phyloP scores from a whole-genome alignment of 192 early-diverging fungal genomes.

The Backusella liffmaniae region DNA sequence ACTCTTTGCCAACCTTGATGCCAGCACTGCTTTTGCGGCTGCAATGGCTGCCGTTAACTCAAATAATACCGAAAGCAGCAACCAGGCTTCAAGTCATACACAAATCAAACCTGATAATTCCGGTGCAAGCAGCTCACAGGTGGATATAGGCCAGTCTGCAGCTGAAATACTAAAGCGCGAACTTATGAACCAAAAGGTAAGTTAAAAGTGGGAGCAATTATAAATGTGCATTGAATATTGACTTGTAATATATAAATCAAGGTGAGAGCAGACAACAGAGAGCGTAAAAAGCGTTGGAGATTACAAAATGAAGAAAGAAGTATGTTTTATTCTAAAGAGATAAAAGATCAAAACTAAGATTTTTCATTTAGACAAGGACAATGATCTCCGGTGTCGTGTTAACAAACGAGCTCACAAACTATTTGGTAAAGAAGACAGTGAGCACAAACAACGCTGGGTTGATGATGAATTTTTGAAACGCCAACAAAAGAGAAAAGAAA shows the following conservation, averaged over 20 bases:
- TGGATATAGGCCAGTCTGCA: conserved; percentile 12
- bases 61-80: background rate
- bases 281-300: conserved; percentile 53
- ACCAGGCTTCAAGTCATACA: background rate
- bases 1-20: conserved; percentile 12
- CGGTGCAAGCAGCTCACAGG: background rate
- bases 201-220: background rate
- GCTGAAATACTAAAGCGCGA: conserved; percentile 38
- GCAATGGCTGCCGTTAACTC: background rate
- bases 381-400: conserved; percentile 74
- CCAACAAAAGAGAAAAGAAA: conserved; percentile 60
- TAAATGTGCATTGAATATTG: background rate
- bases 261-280: conserved; percentile 52
- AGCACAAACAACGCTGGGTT: conserved; percentile 63
- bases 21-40: background rate
- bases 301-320: conserved; percentile 53
- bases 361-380: conserved; percentile 61
- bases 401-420: conserved; percentile 73
- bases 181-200: conserved; percentile 39
- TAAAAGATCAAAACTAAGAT: background rate
- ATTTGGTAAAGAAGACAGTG: conserved; percentile 56
- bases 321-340: conserved; percentile 27
- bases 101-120: background rate
- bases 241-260: background rate
- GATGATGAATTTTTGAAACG: conserved; percentile 73